Percentiles rank a stretch among this genome's conserved stretches.
Conservation (phyloP, 1,139 yeast species). For the Candida mesenterica region DNA sequence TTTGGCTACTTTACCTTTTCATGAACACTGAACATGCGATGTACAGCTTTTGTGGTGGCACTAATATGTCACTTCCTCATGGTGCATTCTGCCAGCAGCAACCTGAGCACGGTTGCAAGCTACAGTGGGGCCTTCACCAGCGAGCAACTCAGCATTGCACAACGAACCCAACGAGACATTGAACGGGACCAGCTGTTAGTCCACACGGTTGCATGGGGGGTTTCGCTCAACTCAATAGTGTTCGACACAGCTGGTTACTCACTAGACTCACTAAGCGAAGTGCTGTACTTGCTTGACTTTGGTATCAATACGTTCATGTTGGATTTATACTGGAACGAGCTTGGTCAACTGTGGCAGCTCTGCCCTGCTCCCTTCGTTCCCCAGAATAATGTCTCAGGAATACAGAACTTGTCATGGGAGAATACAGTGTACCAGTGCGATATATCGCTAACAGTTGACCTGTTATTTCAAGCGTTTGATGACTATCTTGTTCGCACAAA, state of each 20-base stretch:
- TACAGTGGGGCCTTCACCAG: neutral
- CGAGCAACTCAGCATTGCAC: conserved; percentile 27
- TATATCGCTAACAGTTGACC: conserved; percentile 40
- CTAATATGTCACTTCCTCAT: neutral
- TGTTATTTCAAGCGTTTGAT: conserved; percentile 36
- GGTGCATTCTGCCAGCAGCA: neutral
- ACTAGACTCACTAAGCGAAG: conserved; percentile 31
- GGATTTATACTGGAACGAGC: conserved; percentile 67
- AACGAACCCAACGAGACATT: conserved; percentile 70
- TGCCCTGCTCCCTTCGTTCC: conserved; percentile 55
- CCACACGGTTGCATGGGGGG: conserved; percentile 57
- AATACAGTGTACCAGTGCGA: conserved; percentile 36
- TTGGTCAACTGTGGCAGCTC: conserved; percentile 56
- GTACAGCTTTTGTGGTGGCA: neutral
- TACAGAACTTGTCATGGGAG: conserved; percentile 24
- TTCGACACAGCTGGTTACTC: conserved; percentile 56
- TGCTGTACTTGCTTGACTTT: conserved; percentile 39
- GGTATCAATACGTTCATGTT: conserved; percentile 56
- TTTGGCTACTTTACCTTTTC: no score
- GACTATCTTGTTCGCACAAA: conserved; percentile 48
- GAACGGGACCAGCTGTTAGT: conserved; percentile 54
- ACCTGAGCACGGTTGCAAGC: no score
- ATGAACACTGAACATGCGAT: neutral
- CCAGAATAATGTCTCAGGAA: conserved; percentile 23
- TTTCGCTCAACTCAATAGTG: conserved; percentile 49